A percentile compares a stretch with the other conserved stretches of the same genome.
These are phyloP conservation scores for Leccinum subrobustum DNA, from an alignment of 1,284 basidiomycete species.

Conservation along the genomic window DNA sequence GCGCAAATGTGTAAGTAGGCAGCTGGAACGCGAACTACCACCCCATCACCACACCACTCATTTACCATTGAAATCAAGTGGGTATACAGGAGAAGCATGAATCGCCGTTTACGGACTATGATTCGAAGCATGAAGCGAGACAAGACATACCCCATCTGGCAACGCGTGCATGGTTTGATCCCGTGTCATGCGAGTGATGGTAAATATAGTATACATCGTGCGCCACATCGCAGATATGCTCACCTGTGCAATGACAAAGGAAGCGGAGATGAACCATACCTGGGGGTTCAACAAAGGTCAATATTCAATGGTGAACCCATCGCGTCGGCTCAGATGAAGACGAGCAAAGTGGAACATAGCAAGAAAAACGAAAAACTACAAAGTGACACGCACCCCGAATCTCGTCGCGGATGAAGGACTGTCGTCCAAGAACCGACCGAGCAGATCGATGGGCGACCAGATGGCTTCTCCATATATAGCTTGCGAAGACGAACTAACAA, in stretches of 20 bases:
- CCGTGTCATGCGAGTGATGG: not conserved
- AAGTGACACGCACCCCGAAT: conserved; percentile 49
- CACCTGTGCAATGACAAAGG: conserved; percentile 74
- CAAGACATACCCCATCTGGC: conserved; percentile 29
- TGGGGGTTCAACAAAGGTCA: conserved; percentile 14
- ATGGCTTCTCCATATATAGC: conserved; percentile 76
- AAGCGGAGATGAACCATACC: conserved; percentile 75
- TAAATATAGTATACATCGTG: conserved; percentile 15
- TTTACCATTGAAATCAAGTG: not conserved
- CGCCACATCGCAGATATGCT: conserved; percentile 16
- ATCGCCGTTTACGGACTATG: conserved; percentile 21
- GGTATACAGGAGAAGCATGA: conserved; percentile 8
- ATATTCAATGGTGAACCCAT: not conserved
- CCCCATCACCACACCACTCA: conserved; percentile 1
- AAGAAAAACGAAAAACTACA: not conserved
- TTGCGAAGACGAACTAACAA: conserved; percentile 78
- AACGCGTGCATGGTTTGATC: not conserved
- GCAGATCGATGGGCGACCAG: conserved; percentile 79
- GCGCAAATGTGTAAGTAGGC: not conserved
- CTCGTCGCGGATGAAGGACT: conserved; percentile 62
- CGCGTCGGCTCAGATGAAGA: not conserved
- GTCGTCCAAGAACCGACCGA: conserved; percentile 67
- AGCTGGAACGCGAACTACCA: conserved; percentile 3
- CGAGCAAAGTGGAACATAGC: not conserved
- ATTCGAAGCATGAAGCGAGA: conserved; percentile 4